These are phyloP conservation scores for Trichoderma virens DNA, from an alignment of 495 filamentous ascomycete genomes.

Conservation along the genomic window DNA sequence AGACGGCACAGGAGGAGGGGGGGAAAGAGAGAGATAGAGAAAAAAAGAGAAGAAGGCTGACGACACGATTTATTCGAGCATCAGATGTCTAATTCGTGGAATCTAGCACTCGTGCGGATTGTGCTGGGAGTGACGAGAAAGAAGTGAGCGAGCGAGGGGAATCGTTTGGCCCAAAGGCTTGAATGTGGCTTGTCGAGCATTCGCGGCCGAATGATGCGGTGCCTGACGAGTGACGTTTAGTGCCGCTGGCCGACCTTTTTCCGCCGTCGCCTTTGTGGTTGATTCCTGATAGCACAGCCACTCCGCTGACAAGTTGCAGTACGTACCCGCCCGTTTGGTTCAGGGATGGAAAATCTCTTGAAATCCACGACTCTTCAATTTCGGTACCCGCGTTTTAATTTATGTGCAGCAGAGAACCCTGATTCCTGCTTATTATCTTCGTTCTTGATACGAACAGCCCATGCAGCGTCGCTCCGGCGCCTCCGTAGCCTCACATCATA, in stretches of 20 bases:
- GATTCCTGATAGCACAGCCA: slow-evolving; percentile 3
- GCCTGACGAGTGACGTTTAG: slow-evolving; percentile 9
- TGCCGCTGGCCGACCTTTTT: slow-evolving; percentile 10
- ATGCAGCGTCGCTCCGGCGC: background rate
- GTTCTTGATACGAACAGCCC: background rate
- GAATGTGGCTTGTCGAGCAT: slow-evolving; percentile 9
- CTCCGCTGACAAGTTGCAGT: background rate
- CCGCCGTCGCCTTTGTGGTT: background rate
- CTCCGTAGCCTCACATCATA: slow-evolving; percentile 2
- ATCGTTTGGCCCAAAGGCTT: background rate
- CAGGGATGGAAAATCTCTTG: background rate
- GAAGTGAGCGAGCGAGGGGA: background rate
- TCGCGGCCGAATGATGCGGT: slow-evolving; percentile 8
- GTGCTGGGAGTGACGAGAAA: background rate
- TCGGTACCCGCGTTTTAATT: slow-evolving; percentile 2
- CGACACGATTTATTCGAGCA: background rate
- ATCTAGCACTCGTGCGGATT: too few species aligned
- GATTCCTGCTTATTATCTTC: background rate
- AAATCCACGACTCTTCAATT: background rate
- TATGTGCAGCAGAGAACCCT: background rate
- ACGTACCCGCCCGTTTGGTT: background rate
- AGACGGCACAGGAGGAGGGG: background rate
- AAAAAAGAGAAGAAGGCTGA: background rate
- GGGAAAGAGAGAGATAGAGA: background rate
- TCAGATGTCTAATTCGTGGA: background rate